Conservation (phyloP, 2,329 filamentous ascomycete genomes). For the Calonectria pauciramosa region DNA sequence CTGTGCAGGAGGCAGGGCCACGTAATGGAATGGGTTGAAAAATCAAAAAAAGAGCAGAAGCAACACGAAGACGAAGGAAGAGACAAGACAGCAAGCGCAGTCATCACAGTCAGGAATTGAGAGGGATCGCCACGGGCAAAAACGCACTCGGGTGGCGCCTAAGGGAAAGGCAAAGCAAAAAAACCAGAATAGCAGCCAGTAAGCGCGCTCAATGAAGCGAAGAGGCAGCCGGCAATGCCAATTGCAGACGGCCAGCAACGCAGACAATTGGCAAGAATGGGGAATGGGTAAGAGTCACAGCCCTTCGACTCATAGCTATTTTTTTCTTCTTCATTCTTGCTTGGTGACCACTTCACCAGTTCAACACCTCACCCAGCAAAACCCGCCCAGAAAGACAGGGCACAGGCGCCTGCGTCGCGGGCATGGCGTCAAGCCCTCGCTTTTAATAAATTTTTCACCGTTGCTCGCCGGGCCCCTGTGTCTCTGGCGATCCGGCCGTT, state of each 20-base stretch:
- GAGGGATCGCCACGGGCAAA: background rate
- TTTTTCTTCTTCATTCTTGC: background rate
- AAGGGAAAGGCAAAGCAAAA: background rate
- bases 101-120: background rate
- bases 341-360: too few species aligned
- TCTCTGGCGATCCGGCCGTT: conserved; percentile 10
- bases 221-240: conserved; percentile 2
- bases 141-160: background rate
- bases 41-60: background rate
- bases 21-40: conserved; percentile 5
- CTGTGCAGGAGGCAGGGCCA: conserved; percentile 5
- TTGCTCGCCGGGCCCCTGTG: conserved; percentile 3
- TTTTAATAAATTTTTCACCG: conserved; percentile 15
- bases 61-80: background rate
- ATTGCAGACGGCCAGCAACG: conserved; percentile 1
- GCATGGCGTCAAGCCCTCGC: conserved; percentile 6
- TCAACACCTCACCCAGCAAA: background rate
- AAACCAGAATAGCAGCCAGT: conserved; percentile 3
- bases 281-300: conserved; percentile 1
- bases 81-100: background rate
- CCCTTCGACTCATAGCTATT: background rate
- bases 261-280: background rate
- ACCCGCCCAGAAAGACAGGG: background rate
- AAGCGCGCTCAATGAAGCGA: background rate
- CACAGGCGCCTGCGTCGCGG: background rate